phyloP scores from a whole-genome alignment of 2,329 filamentous ascomycete species.

The Microsporum audouinii region DNA sequence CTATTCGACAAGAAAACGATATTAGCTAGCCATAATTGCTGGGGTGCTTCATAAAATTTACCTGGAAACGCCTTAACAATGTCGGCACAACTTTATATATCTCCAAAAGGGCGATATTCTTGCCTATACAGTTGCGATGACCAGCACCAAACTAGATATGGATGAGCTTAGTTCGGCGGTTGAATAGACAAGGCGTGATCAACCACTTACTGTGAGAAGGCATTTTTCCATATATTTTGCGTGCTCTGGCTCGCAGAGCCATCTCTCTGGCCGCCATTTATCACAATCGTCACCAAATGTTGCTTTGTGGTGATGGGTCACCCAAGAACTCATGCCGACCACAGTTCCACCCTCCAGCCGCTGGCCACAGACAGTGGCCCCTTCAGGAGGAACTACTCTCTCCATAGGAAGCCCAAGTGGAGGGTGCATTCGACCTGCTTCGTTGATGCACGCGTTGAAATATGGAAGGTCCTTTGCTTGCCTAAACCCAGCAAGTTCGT shows the following conservation, averaged over 20 bases:
- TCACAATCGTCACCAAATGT: conserved; percentile 60
- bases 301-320: conserved; percentile 55
- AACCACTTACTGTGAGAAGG: neutral
- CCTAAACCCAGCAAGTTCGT: conserved; percentile 23
- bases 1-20: neutral
- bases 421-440: conserved; percentile 65
- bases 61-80: conserved; percentile 41
- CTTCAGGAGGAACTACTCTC: conserved; percentile 55
- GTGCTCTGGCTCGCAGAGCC: conserved; percentile 32
- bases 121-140: conserved; percentile 42
- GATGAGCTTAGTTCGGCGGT: conserved; percentile 23
- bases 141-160: conserved; percentile 47
- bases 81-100: conserved; percentile 20
- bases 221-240: conserved; percentile 13
- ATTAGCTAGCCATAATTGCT: neutral
- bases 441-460: conserved; percentile 66
- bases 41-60: conserved; percentile 1
- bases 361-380: conserved; percentile 51
- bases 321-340: conserved; percentile 64
- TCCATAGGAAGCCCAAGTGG: conserved; percentile 62
- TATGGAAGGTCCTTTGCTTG: conserved; percentile 62
- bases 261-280: conserved; percentile 41
- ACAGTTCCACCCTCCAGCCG: conserved; percentile 59
- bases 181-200: conserved; percentile 6
- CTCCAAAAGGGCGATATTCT: conserved; percentile 21